Evolutionary conservation across 2,329 filamentous ascomycete species (phyloP).

Genomic region (Penicillium crustosum): DNA sequence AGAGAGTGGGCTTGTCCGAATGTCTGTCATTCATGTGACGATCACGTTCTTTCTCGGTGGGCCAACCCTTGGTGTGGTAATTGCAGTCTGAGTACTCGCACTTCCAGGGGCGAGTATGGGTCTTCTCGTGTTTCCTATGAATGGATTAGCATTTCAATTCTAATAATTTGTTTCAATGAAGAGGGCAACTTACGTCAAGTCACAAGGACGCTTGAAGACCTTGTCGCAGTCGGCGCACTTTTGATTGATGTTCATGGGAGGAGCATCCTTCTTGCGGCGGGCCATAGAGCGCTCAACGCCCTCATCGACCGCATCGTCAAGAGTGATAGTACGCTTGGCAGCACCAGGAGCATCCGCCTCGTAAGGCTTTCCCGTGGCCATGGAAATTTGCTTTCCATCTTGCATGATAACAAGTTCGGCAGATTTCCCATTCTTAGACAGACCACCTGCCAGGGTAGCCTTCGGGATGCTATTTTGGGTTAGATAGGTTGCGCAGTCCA

Average conservation of each 20-base stretch:
- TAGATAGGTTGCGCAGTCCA: not conserved
- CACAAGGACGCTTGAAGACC: conserved; percentile 94
- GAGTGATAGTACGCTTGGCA: conserved; percentile 55
- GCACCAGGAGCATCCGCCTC: conserved; percentile 44
- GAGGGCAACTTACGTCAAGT: conserved; percentile 62
- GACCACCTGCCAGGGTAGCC: conserved; percentile 76
- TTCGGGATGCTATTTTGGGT: conserved; percentile 50
- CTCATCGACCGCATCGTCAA: conserved; percentile 64
- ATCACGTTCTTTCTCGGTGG: conserved; percentile 96
- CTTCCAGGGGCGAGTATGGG: conserved; percentile 94
- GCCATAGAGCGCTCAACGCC: conserved; percentile 93
- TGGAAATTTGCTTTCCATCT: conserved; percentile 75
- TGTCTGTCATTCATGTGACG: conserved; percentile 97
- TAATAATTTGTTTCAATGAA: not conserved
- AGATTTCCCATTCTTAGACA: conserved; percentile 77
- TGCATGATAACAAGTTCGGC: conserved; percentile 75
- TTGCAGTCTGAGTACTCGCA: conserved; percentile 81
- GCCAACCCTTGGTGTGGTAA: conserved; percentile 87
- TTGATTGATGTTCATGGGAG: conserved; percentile 78
- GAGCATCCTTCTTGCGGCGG: conserved; percentile 88
- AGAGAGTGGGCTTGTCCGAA: conserved; percentile 74
- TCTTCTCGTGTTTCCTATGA: conserved; percentile 87
- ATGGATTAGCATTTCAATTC: conserved; percentile 9
- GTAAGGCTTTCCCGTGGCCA: conserved; percentile 68
- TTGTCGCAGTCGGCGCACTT: conserved; percentile 83